Conservation (phyloP, 148 eudicot genomes). For the Selenicereus undatus region DNA sequence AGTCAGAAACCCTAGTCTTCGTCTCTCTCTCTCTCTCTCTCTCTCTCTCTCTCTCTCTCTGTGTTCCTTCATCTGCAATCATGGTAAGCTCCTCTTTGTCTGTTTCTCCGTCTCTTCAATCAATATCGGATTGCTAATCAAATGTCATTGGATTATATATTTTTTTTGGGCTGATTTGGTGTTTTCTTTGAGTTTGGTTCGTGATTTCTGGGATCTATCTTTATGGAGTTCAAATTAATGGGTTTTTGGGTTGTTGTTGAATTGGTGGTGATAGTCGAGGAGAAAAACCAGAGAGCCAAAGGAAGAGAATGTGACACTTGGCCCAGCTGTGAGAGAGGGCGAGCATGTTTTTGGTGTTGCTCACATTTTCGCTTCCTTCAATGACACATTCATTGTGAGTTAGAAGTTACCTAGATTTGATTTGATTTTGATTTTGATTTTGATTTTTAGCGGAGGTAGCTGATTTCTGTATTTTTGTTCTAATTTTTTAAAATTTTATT, state of each 20-base stretch:
- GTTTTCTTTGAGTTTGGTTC: too few relatives aligned
- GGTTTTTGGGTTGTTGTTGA: not conserved
- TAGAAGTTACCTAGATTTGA: not conserved
- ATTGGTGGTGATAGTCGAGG: conserved; percentile 36
- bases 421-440: not conserved
- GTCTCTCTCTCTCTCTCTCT: not conserved
- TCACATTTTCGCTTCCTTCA: conserved; percentile 78
- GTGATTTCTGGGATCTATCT: not conserved
- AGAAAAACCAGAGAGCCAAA: conserved; percentile 73
- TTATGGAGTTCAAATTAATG: not conserved
- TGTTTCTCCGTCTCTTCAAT: not conserved
- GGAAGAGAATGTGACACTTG: conserved; percentile 68
- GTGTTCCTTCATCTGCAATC: not conserved
- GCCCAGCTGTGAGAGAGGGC: conserved; percentile 64
- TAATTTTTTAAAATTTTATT: not conserved
- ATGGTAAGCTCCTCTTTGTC: not conserved
- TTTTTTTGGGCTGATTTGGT: too few relatives aligned
- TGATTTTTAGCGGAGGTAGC: not conserved
- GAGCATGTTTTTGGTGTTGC: conserved; percentile 80
- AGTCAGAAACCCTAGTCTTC: not conserved
- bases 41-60: not conserved
- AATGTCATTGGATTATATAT: too few relatives aligned
- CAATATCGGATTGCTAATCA: not conserved
- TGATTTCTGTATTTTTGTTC: not conserved
- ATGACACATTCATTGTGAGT: conserved; percentile 75